Conservation (phyloP, 352 stramenopile species). For the Elongisporangium anandrum region DNA sequence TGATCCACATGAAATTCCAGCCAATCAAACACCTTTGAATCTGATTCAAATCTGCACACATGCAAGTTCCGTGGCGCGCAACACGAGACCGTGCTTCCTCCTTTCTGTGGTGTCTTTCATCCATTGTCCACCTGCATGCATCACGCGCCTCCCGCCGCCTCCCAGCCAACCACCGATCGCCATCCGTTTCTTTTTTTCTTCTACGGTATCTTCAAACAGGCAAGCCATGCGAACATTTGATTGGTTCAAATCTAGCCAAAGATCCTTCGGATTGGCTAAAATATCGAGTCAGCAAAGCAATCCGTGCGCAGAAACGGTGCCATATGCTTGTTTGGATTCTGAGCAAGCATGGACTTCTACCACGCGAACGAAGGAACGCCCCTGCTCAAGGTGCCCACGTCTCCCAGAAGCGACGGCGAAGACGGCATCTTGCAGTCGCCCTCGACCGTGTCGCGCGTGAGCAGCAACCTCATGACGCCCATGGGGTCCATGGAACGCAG, state of each 20-base stretch:
- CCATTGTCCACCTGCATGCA: not conserved
- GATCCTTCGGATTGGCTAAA: not conserved
- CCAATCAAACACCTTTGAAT: not conserved
- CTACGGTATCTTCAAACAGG: not conserved
- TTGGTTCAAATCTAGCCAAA: not conserved
- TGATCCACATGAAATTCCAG: not conserved
- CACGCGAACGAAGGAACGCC: slow-evolving; percentile 37
- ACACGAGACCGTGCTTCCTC: not conserved
- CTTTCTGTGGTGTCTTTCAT: not conserved
- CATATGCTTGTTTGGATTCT: not conserved
- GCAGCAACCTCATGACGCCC: not conserved
- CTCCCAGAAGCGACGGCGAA: slow-evolving; percentile 28
- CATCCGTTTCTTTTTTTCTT: not conserved
- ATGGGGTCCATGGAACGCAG: slow-evolving; percentile 5
- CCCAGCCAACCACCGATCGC: not conserved
- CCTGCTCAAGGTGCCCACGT: slow-evolving; percentile 26
- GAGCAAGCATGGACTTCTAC: slow-evolving; percentile 35
- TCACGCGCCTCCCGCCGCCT: not conserved
- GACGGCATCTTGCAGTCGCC: slow-evolving; percentile 11
- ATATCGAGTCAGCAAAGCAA: not conserved
- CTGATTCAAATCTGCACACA: not conserved
- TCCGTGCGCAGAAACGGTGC: not conserved
- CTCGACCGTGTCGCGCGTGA: not conserved
- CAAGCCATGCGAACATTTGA: not conserved
- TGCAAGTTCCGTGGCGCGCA: not conserved